Conservation (phyloP, 805 yeast species). For the Candida sanyiensis region DNA sequence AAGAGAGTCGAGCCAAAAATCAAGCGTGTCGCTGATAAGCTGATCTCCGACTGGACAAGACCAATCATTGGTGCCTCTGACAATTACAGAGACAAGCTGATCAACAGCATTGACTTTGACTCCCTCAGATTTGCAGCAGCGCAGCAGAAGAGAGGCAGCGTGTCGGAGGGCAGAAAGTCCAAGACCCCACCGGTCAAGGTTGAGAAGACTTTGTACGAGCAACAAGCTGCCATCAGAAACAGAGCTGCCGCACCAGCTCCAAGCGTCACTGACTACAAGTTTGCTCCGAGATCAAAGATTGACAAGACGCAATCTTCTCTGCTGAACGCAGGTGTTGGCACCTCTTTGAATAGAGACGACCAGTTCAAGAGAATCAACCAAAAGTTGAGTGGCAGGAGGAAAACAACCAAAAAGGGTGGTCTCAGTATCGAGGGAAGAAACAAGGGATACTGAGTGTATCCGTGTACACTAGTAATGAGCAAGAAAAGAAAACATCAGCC, state of each 20-base stretch:
- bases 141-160: constrained; percentile 8
- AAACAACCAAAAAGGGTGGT: constrained; percentile 50
- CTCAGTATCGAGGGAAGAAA: constrained; percentile 58
- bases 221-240: constrained; percentile 83
- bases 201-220: constrained; percentile 69
- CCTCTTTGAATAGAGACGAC: constrained; percentile 58
- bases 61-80: constrained; percentile 96
- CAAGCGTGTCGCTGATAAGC: constrained; percentile 82
- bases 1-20: constrained; percentile 82
- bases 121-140: constrained; percentile 25
- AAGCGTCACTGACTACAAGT: constrained; percentile 79
- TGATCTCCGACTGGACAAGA: constrained; percentile 97
- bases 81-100: constrained; percentile 82
- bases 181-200: constrained; percentile 14
- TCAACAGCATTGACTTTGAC: constrained; percentile 65
- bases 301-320: constrained; percentile 32
- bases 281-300: constrained; percentile 77
- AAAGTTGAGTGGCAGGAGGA: constrained; percentile 27
- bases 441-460: constrained; percentile 6
- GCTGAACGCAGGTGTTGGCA: constrained; percentile 43
- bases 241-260: constrained; percentile 96
- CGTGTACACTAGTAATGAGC: neutral
- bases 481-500: no score
- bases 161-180: constrained; percentile 14
- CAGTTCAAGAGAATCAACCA: constrained; percentile 71